A percentile compares a stretch with the other conserved stretches of the same genome.
phyloP scores from a whole-genome alignment of 1,139 yeast species.

The Wickerhamomyces sp. region DNA sequence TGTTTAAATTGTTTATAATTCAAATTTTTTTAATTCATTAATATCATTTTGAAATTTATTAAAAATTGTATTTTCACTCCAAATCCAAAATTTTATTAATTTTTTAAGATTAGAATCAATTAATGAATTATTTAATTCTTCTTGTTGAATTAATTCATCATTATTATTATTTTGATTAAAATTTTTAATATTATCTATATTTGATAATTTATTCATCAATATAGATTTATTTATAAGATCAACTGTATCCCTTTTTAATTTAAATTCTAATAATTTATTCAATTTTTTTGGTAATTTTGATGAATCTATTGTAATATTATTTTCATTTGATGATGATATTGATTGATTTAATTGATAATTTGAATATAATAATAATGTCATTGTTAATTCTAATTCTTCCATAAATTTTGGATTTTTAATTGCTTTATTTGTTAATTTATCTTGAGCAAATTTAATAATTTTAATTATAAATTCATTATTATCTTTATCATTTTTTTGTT shows the following conservation, averaged over 20 bases:
- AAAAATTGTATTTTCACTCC: slow-evolving; percentile 48
- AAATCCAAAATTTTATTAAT: slow-evolving; percentile 54
- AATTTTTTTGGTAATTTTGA: slow-evolving; percentile 47
- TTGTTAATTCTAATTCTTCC: slow-evolving; percentile 63
- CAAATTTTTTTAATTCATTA: neutral
- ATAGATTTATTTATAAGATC: slow-evolving; percentile 48
- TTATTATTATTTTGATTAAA: too few species aligned
- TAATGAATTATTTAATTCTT: slow-evolving; percentile 11
- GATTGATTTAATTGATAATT: slow-evolving; percentile 21
- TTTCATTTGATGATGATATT: too few species aligned
- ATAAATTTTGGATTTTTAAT: slow-evolving; percentile 44
- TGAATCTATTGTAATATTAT: neutral
- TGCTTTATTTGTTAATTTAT: slow-evolving; percentile 55
- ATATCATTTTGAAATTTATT: neutral
- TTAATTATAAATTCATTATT: slow-evolving; percentile 45
- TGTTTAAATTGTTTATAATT: slow-evolving; percentile 3
- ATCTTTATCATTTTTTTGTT: slow-evolving; percentile 34
- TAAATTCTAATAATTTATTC: slow-evolving; percentile 45
- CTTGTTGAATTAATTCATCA: too few species aligned
- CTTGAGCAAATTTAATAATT: slow-evolving; percentile 57
- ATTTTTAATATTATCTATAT: too few species aligned
- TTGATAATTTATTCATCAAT: slow-evolving; percentile 17
- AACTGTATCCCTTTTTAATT: slow-evolving; percentile 53
- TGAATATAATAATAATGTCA: slow-evolving; percentile 55
- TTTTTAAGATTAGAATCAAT: slow-evolving; percentile 47